phyloP scores from a whole-genome alignment of 768 basidiomycete species.

The Exsudoporus frostii region DNA sequence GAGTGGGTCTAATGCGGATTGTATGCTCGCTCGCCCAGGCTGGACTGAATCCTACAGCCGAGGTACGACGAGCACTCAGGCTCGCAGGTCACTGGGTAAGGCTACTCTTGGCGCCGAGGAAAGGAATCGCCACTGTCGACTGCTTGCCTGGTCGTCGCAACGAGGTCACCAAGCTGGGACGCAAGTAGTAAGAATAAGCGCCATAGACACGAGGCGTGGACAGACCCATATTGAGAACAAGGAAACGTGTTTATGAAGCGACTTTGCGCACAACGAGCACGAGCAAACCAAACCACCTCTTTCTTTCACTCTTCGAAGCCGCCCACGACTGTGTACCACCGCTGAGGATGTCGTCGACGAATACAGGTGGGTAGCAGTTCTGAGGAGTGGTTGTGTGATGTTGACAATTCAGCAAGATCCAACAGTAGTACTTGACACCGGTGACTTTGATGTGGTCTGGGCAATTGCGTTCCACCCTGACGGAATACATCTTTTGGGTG shows the following conservation, averaged over 20 bases:
- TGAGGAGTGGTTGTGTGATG: background rate
- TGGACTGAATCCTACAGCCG: background rate
- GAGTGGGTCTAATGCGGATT: background rate
- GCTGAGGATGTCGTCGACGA: background rate
- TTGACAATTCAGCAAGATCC: background rate
- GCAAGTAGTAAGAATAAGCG: too few species aligned
- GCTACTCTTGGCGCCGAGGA: background rate
- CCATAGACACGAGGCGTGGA: too few species aligned
- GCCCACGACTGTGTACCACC: background rate
- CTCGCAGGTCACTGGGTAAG: background rate
- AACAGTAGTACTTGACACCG: background rate
- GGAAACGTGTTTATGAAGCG: background rate
- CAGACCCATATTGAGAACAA: background rate
- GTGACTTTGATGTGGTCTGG: background rate
- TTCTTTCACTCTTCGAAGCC: background rate
- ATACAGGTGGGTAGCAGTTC: background rate
- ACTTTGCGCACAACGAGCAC: background rate
- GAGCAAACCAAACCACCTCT: background rate
- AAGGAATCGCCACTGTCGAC: background rate
- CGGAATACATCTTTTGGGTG: background rate
- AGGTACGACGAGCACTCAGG: background rate
- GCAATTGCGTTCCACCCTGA: background rate
- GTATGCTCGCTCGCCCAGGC: background rate
- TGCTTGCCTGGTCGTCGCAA: background rate
- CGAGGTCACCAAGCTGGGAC: background rate